Percentiles rank a stretch among this genome's conserved stretches.
Conservation (phyloP, 345 rosid species). For the Camelina neglecta region DNA sequence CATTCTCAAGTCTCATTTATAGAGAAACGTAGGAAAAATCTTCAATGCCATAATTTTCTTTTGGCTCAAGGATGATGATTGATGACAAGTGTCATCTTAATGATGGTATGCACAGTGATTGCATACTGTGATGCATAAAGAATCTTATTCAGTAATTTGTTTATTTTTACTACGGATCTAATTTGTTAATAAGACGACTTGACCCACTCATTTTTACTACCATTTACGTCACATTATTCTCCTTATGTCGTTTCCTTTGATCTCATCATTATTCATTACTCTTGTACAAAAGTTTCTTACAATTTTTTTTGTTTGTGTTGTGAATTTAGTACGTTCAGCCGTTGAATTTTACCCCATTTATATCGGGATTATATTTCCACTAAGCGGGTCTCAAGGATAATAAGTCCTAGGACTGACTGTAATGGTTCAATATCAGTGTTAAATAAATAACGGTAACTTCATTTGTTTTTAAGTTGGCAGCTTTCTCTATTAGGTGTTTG, state of each 20-base stretch:
- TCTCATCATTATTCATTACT: background rate
- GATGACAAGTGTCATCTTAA: background rate
- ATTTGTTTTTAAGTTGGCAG: conserved; percentile 13
- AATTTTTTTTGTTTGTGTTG: background rate
- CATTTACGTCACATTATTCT: no score
- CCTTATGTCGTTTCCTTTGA: no score
- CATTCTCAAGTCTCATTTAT: background rate
- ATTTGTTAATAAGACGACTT: no score
- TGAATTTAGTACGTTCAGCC: conserved; percentile 15
- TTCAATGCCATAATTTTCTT: background rate
- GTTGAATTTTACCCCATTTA: conserved; percentile 6
- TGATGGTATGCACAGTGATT: background rate
- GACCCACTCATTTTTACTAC: no score
- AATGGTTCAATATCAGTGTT: conserved; percentile 13
- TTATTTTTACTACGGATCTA: no score
- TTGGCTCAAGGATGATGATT: background rate
- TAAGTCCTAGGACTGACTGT: conserved; percentile 7
- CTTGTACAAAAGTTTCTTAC: background rate
- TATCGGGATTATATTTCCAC: background rate
- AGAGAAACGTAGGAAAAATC: no score
- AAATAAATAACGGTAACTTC: background rate
- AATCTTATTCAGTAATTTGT: no score
- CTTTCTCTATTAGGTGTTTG: conserved; percentile 4
- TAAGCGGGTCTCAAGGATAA: background rate
- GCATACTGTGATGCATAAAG: background rate